Evolutionary conservation across 768 basidiomycete species (phyloP).

Genomic region (Austroboletus festivus): DNA sequence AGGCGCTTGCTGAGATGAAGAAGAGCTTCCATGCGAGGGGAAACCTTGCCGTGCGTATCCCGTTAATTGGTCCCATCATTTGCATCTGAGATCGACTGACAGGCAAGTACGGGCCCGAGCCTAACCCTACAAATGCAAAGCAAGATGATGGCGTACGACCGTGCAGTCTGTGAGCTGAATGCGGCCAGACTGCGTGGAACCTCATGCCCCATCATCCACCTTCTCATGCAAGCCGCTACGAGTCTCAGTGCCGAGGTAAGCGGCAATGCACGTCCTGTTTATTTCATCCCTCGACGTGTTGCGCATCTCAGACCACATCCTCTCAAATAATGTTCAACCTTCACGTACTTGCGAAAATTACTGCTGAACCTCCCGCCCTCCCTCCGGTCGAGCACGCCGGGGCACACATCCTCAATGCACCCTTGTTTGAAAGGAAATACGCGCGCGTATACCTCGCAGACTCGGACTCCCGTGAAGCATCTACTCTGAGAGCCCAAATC

Average conservation of each 20-base stretch:
- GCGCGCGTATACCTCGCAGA: conserved; percentile 73
- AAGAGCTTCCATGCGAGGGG: conserved; percentile 60
- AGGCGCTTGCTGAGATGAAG: conserved; percentile 56
- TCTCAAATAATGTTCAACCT: conserved; percentile 68
- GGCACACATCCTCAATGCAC: conserved; percentile 79
- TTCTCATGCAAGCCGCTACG: conserved; percentile 64
- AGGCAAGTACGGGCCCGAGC: conserved; percentile 50
- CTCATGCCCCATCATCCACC: conserved; percentile 74
- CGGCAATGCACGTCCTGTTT: not conserved
- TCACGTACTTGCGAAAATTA: conserved; percentile 73
- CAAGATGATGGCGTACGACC: conserved; percentile 96
- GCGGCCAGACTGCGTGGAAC: conserved; percentile 63
- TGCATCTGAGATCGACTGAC: conserved; percentile 6
- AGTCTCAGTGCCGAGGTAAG: conserved; percentile 56
- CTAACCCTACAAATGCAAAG: conserved; percentile 79
- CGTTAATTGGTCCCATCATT: not conserved
- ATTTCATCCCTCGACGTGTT: conserved; percentile 4
- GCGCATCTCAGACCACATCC: conserved; percentile 40
- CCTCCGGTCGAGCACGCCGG: conserved; percentile 76
- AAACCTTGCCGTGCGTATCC: conserved; percentile 45
- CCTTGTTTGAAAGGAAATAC: conserved; percentile 77
- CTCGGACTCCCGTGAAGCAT: conserved; percentile 61
- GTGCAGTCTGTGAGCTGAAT: conserved; percentile 76
- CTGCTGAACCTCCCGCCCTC: conserved; percentile 68
- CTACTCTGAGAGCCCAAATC: conserved; percentile 66